Evolutionary conservation across 768 basidiomycete species (phyloP).

Genomic region (Boletus insuetus): DNA sequence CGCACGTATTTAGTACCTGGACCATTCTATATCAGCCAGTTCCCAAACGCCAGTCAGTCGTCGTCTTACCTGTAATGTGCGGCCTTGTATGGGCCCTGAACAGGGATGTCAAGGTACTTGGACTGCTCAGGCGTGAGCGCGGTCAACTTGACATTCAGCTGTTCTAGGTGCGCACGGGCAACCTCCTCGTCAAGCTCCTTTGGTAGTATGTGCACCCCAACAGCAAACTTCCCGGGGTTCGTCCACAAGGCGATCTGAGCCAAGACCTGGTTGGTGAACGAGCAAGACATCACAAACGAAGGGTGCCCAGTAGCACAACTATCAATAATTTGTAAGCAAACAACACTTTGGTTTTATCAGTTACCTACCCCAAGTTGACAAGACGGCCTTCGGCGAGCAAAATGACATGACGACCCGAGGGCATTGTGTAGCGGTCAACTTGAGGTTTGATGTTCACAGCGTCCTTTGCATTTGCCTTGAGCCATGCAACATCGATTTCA

Average conservation of each 20-base stretch:
- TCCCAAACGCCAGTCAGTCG: not conserved
- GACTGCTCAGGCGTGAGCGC: constrained; percentile 70
- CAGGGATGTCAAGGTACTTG: constrained; percentile 87
- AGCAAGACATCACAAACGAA: constrained; percentile 99
- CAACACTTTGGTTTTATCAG: not conserved
- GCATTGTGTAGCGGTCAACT: constrained; percentile 96
- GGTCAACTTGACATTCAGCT: constrained; percentile 94
- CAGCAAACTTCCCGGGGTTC: constrained; percentile 84
- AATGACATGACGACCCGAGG: constrained; percentile 90
- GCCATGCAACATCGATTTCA: constrained; percentile 97
- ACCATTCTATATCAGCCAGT: constrained; percentile 1
- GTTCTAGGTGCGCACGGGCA: constrained; percentile 89
- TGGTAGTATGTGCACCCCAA: constrained; percentile 98
- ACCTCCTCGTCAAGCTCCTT: constrained; percentile 99
- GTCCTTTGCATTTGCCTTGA: constrained; percentile 87
- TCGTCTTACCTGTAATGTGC: constrained; percentile 57
- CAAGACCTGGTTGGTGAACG: constrained; percentile 97
- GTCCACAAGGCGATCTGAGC: constrained; percentile 99
- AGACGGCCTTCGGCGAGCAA: constrained; percentile 98
- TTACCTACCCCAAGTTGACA: constrained; percentile 88
- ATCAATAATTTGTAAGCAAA: constrained; percentile 7
- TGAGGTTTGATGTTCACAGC: constrained; percentile 95
- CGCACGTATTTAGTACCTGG: constrained; percentile 29
- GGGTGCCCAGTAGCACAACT: constrained; percentile 98
- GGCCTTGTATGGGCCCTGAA: constrained; percentile 77